phyloP scores from a whole-genome alignment of 257 asterid species.

The Osmanthus fragrans region DNA sequence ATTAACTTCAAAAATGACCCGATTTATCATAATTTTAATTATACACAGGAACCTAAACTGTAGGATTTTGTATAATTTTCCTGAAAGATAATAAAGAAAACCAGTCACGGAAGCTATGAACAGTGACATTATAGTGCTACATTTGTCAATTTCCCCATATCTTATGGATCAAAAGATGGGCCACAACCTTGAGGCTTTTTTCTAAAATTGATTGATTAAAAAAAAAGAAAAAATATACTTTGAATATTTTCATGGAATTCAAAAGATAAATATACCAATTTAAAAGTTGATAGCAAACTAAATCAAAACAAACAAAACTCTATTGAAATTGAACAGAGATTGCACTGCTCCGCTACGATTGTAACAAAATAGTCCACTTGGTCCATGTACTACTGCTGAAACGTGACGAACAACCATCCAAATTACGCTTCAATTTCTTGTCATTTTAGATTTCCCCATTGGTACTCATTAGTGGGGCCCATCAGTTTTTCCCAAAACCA shows the following conservation, averaged over 20 bases:
- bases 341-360: neutral
- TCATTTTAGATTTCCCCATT: neutral
- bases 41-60: no score
- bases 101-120: no score
- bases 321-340: constrained; percentile 12
- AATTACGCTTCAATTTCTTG: neutral
- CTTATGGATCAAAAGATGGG: neutral
- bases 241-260: neutral
- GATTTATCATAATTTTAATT: no score
- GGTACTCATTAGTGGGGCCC: neutral
- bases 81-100: no score
- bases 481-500: neutral
- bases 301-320: no score
- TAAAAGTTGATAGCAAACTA: no score
- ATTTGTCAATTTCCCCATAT: neutral
- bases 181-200: neutral
- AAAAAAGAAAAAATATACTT: no score
- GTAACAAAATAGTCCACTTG: neutral
- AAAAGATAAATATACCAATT: no score
- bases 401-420: neutral
- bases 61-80: no score
- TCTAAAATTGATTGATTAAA: no score
- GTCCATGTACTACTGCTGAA: neutral
- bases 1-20: no score
- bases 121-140: neutral